phyloP scores from a whole-genome alignment of 2,329 filamentous ascomycete genomes.

The Thelonectria blattea region DNA sequence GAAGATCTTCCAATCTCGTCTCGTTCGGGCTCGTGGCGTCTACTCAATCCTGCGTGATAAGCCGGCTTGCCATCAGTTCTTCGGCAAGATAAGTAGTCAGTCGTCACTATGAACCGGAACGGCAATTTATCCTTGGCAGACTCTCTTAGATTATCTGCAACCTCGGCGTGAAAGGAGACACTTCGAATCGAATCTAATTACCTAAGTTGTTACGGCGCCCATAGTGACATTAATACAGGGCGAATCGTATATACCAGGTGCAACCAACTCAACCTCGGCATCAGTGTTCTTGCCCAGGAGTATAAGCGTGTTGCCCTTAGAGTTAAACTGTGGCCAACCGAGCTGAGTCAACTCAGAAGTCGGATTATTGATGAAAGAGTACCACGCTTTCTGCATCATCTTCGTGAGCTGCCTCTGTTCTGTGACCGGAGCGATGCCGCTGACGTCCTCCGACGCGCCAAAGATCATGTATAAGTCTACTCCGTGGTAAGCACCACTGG shows the following conservation, averaged over 20 bases:
- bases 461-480: slow-evolving; percentile 56
- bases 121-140: too few species aligned
- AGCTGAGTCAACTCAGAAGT: slow-evolving; percentile 38
- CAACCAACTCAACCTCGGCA: slow-evolving; percentile 15
- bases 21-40: too few species aligned
- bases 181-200: too few species aligned
- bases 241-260: slow-evolving; percentile 24
- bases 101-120: too few species aligned
- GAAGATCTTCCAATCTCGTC: too few species aligned
- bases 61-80: too few species aligned
- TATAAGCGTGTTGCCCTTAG: slow-evolving; percentile 20
- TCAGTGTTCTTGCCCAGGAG: slow-evolving; percentile 20
- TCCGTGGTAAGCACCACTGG: slow-evolving; percentile 57
- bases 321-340: slow-evolving; percentile 36
- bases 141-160: too few species aligned
- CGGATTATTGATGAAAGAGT: slow-evolving; percentile 48
- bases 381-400: slow-evolving; percentile 51
- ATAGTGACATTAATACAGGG: slow-evolving; percentile 29
- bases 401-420: slow-evolving; percentile 43
- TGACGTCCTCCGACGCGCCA: slow-evolving; percentile 47
- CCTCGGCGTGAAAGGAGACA: too few species aligned
- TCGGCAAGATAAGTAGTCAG: too few species aligned
- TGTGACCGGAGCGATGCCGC: slow-evolving; percentile 42
- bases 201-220: slow-evolving; percentile 19
- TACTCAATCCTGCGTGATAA: too few species aligned